Evolutionary conservation across 176 grass and related monocot genomes (phyloP).

Genomic region (Triticum dicoccoides): DNA sequence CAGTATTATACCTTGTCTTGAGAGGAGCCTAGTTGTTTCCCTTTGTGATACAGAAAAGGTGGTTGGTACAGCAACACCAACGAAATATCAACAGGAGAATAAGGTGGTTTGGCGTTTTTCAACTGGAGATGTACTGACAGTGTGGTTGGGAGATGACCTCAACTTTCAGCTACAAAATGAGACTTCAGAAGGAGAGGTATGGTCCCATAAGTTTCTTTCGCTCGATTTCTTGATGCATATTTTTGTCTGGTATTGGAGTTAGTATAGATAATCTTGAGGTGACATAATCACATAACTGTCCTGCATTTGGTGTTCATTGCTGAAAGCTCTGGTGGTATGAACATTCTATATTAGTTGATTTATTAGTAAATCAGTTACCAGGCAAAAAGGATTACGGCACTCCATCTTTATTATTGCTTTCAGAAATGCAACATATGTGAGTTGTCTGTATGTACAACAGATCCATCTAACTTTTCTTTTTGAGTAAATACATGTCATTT

Average conservation of each 20-base stretch:
- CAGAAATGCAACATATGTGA: not conserved
- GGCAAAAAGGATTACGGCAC: not conserved
- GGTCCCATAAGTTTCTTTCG: not conserved
- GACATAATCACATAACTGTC: constrained; percentile 10
- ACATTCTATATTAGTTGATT: constrained; percentile 8
- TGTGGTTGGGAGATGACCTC: constrained; percentile 57
- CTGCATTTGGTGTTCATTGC: constrained; percentile 10
- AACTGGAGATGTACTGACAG: constrained; percentile 67
- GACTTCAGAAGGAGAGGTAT: constrained; percentile 64
- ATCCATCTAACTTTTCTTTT: not conserved
- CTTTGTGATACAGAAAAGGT: constrained; percentile 67
- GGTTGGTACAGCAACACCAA: constrained; percentile 64
- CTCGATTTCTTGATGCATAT: not conserved
- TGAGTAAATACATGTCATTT: not conserved
- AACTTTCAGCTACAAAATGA: constrained; percentile 64
- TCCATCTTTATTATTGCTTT: not conserved
- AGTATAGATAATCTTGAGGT: not conserved
- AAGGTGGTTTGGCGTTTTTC: constrained; percentile 70
- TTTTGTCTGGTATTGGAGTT: not conserved
- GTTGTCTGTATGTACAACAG: not conserved
- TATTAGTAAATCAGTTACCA: not conserved
- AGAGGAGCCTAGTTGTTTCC: constrained; percentile 1
- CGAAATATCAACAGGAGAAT: constrained; percentile 53
- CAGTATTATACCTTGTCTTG: constrained; percentile 18
- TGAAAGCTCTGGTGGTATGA: not conserved